Evolutionary conservation across 2,329 filamentous ascomycete species (phyloP), one percentile per base, ranked within the genome.

Genomic region (Verticillium isaacii): DNA sequence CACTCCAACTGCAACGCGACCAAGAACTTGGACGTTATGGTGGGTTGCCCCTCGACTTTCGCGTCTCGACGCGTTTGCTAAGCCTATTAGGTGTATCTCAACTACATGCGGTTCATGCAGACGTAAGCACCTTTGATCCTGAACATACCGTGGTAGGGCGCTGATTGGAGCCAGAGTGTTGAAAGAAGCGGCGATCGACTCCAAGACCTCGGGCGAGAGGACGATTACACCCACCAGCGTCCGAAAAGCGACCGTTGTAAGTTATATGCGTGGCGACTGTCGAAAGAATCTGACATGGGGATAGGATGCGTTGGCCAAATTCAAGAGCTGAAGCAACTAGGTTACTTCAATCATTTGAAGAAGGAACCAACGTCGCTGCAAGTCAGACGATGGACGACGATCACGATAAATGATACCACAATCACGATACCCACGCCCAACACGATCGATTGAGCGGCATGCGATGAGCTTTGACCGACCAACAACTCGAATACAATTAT

Each of bases 1-100:
- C 92, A 96, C 74, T 90, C 92, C 9, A 89, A 91, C 65, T 87
- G 89, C 72, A 89, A 85, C 66, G 76, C 96, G 65, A 92, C 89
- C 79, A 95, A 92, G 75, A 93, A 95, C 75, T 90, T 88, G 34
- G 93, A 97, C 75, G 87, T 96, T 62, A 81, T 94, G 77, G 92
- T 96, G 77, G 63, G 84, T 57, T n/a, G 64, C 32, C 19, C 36
- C 41, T 41, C 3, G 54, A 62, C 60, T 29, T 29, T 29, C 29
- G 68, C 66, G 65, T 67, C 59, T n/a, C 36, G 64, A 70, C 69
- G 71, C 68, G 70, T 66, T 64, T 59, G 61, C 61, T n/a, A 57
- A 15, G 32, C 54, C 15, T 5, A 5, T 36, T 67, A 95, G 92
- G 89, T 96, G 65, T 96, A 91, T 69, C 81, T 96, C 62, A 88